Percentiles rank a stretch among this genome's conserved stretches.
phyloP scores from a whole-genome alignment of 768 basidiomycete species.

The Thelephora aurantiotincta region DNA sequence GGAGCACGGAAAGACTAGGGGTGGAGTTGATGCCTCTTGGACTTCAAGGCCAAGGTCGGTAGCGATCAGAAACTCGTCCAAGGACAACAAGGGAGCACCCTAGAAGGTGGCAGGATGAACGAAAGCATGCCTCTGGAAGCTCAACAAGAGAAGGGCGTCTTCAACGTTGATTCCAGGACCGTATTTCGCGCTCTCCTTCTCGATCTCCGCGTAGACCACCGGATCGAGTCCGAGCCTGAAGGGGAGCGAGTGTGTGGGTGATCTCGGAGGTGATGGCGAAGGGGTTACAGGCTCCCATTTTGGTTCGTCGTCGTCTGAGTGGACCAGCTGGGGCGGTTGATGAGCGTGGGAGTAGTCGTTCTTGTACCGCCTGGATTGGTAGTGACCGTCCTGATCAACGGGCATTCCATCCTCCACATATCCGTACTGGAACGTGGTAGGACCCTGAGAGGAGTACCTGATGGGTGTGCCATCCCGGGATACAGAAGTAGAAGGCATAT shows the following conservation, averaged over 20 bases:
- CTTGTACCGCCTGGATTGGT: background rate
- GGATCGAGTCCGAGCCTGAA: slow-evolving; percentile 23
- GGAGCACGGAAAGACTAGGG: too few species aligned
- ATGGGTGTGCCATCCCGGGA: slow-evolving; percentile 43
- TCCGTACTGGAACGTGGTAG: slow-evolving; percentile 20
- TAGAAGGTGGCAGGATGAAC: background rate
- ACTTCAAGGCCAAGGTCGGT: too few species aligned
- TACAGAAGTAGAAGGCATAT: slow-evolving; percentile 24
- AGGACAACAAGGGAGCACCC: background rate
- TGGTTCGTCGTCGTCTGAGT: slow-evolving; percentile 49
- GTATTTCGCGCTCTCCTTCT: slow-evolving; percentile 22
- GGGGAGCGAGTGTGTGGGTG: slow-evolving; percentile 11
- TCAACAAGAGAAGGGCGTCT: slow-evolving; percentile 60
- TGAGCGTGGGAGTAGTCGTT: background rate
- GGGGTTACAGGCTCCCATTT: slow-evolving; percentile 65
- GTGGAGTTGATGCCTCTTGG: too few species aligned
- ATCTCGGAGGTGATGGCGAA: slow-evolving; percentile 31
- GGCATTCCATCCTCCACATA: slow-evolving; percentile 23
- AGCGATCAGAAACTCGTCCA: too few species aligned
- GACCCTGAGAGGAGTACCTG: slow-evolving; percentile 36
- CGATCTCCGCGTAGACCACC: slow-evolving; percentile 31
- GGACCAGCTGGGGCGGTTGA: slow-evolving; percentile 6
- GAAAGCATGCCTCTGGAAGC: slow-evolving; percentile 46
- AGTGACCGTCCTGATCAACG: slow-evolving; percentile 27
- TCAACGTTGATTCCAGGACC: slow-evolving; percentile 49